These are phyloP conservation scores for Yamagishiella unicocca DNA, from an alignment of 139 green algal genomes.

Conservation along the genomic window DNA sequence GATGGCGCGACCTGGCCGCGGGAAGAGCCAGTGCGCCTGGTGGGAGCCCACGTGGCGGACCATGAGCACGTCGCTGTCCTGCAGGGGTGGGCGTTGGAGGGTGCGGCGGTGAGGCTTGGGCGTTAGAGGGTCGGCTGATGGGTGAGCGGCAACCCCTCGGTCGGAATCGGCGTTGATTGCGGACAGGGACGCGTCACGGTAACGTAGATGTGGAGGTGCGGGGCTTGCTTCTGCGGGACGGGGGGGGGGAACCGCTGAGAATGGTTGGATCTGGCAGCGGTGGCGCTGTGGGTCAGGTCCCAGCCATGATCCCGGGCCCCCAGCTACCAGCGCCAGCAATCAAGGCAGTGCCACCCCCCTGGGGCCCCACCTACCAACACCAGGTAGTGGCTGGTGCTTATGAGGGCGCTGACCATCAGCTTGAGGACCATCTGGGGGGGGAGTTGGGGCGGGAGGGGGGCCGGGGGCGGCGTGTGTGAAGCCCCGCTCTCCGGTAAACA, in stretches of 20 bases:
- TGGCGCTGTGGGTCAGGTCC: neutral
- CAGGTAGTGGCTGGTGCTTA: constrained; percentile 29
- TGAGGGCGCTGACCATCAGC: neutral
- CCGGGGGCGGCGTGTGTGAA: no score
- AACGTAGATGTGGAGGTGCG: no score
- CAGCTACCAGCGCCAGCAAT: neutral
- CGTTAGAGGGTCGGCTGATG: no score
- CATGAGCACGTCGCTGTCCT: constrained; percentile 33
- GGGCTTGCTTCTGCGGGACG: no score
- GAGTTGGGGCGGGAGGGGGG: neutral
- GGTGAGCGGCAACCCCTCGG: no score
- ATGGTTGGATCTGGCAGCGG: no score
- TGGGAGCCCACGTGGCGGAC: neutral
- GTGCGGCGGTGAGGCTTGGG: no score
- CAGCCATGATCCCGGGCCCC: neutral
- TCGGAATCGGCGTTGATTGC: neutral
- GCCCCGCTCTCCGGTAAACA: no score
- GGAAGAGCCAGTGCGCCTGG: constrained; percentile 19
- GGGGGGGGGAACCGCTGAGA: neutral
- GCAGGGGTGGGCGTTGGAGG: no score
- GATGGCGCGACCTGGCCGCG: neutral
- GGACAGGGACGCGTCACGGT: no score
- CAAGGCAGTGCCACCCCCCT: neutral
- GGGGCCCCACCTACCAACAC: constrained; percentile 5
- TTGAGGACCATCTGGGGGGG: constrained; percentile 31